Base-by-base conservation (phyloP, 305 asterid genomes). In the Rubia balearica region DNA sequence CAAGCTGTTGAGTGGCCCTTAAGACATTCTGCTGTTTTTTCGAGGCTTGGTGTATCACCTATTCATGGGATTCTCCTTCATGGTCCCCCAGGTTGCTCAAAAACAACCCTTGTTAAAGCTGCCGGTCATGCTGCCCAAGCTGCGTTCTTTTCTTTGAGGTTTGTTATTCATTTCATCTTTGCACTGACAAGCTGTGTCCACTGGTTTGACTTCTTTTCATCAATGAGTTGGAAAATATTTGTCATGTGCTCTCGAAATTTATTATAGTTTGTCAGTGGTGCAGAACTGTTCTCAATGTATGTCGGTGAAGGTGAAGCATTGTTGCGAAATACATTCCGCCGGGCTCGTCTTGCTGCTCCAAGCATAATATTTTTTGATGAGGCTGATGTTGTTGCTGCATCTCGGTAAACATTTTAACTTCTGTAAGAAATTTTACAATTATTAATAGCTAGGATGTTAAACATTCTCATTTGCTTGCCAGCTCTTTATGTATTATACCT, bases 1-100 rank as follows among this genome's bases (percentile, higher is more conserved):
- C 96, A 90, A 88, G 96, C 99, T 78, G 96, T 94, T 74, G 97
- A 94, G 84, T 94, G 97, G 97, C 99, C 96, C 62, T 83, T 89
- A 77, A 94, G 86, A 71, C 88, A 91, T 76, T 80, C 96, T 67
- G 81, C 81, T 70, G 83, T 90, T 45, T 94, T 89, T 74, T 74
- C 86, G 43, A 83, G 96, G 85, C 85, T 94, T 40, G 95, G 98
- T 33, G 86, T 89, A 61, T 81, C 93, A 62, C 96, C 98, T 65
- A 66, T 85, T 46, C 92, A 87, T 48, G 99, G 98, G 46, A 85
- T 94, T 74, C 98, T 91, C 71, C 93, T 94, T 73, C 96, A 94
- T 68, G 98, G 99, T 40, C 99, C 98, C 55, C 99, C 96, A 59
- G 99, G 99, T 40, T 94, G 99, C 89, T 94, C 97, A 11, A 94